These are phyloP conservation scores for Aspergillus quadrilineatus DNA, from an alignment of 2,329 filamentous ascomycete genomes.

Conservation along the genomic window DNA sequence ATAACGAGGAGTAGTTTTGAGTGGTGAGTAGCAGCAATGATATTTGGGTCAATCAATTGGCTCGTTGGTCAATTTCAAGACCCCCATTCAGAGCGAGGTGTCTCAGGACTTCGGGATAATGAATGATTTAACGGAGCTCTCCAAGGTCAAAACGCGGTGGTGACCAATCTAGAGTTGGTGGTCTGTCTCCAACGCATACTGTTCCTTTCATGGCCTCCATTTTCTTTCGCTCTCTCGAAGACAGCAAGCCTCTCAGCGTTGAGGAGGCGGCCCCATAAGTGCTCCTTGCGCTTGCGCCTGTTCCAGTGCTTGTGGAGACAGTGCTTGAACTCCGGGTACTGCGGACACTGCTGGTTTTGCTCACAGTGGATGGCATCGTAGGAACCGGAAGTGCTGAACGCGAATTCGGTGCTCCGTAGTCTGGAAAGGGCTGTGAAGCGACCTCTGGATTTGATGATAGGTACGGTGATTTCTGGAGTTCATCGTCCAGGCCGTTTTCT, in stretches of 20 bases:
- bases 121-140: constrained; percentile 25
- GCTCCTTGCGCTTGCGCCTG: constrained; percentile 32
- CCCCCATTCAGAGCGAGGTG: not conserved
- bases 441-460: constrained; percentile 19
- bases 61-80: constrained; percentile 14
- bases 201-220: constrained; percentile 28
- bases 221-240: constrained; percentile 30
- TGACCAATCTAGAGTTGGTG: constrained; percentile 39
- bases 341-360: constrained; percentile 35
- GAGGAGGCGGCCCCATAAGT: constrained; percentile 38
- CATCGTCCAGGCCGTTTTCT: constrained; percentile 20
- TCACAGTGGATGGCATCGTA: constrained; percentile 26
- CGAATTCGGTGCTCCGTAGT: constrained; percentile 24
- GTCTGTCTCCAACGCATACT: constrained; percentile 33
- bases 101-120: not conserved
- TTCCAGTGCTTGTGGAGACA: constrained; percentile 35
- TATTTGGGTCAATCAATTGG: not conserved
- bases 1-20: not conserved
- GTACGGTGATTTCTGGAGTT: constrained; percentile 27
- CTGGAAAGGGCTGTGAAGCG: constrained; percentile 21
- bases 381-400: constrained; percentile 35
- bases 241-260: constrained; percentile 37
- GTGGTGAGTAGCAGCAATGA: not conserved
- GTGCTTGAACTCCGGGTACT: constrained; percentile 40
- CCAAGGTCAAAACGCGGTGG: constrained; percentile 38